Percentiles rank a stretch among this genome's conserved stretches.
These are phyloP conservation scores for Nadsonia fulvescens DNA, from an alignment of 805 yeast genomes.

Conservation along the genomic window DNA sequence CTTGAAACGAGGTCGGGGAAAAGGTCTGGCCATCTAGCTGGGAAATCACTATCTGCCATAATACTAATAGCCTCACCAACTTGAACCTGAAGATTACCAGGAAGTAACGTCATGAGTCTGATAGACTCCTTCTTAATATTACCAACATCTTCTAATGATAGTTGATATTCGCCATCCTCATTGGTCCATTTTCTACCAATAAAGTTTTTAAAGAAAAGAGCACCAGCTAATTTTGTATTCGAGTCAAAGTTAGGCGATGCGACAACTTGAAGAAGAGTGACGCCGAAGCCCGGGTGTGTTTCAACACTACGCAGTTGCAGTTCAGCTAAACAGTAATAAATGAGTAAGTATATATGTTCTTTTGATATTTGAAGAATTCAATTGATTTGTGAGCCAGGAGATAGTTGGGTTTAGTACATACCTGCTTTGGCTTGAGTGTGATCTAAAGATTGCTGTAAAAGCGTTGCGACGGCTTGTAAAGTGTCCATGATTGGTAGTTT, in stretches of 20 bases:
- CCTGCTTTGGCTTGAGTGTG: no score
- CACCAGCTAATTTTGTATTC: constrained; percentile 67
- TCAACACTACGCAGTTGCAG: constrained; percentile 45
- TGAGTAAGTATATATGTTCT: no score
- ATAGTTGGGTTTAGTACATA: no score
- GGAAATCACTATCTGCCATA: constrained; percentile 93
- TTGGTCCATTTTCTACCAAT: constrained; percentile 77
- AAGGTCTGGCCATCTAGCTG: constrained; percentile 69
- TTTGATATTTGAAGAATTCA: constrained; percentile 3
- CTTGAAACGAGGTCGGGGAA: constrained; percentile 39
- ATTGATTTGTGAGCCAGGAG: no score
- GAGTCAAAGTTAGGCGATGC: constrained; percentile 37
- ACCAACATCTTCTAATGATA: constrained; percentile 41
- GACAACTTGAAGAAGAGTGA: constrained; percentile 58
- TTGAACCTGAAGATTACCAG: constrained; percentile 64
- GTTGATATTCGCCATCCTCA: constrained; percentile 64
- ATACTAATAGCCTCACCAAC: constrained; percentile 84
- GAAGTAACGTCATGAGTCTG: constrained; percentile 69
- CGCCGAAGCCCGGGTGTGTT: constrained; percentile 51
- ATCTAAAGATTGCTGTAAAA: no score
- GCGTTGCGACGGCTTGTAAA: no score
- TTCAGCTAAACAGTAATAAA: no score
- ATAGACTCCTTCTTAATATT: constrained; percentile 62
- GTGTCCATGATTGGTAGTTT: no score
- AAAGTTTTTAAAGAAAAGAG: constrained; percentile 77